phyloP scores from a whole-genome alignment of 192 early-diverging fungal species.

The Borealophlyctis nickersoniae region DNA sequence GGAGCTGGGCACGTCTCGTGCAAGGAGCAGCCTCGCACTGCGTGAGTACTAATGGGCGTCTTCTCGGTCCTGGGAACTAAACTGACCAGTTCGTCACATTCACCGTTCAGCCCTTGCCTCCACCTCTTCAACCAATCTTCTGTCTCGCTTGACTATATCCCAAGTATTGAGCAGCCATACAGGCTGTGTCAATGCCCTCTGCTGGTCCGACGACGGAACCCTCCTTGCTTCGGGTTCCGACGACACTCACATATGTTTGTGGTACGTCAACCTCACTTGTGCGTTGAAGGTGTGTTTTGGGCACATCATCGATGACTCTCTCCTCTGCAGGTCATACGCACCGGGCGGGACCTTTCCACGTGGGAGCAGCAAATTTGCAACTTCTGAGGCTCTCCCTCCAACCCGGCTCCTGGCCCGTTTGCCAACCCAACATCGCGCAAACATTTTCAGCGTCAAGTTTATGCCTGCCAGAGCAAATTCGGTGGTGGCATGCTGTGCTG shows the following conservation, averaged over 20 bases:
- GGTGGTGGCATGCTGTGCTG: conserved; percentile 6
- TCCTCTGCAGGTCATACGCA: neutral
- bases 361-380: neutral
- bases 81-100: no score
- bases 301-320: neutral
- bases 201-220: conserved; percentile 19
- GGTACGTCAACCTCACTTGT: neutral
- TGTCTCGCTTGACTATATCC: conserved; percentile 14
- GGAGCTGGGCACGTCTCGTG: no score
- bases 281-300: neutral
- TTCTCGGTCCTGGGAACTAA: no score
- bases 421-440: conserved; percentile 64
- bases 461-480: neutral
- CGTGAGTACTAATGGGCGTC: no score
- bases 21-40: no score
- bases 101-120: neutral
- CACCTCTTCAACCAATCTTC: neutral
- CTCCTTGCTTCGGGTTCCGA: conserved; percentile 45
- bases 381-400: conserved; percentile 26
- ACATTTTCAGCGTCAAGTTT: conserved; percentile 74
- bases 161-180: conserved; percentile 6
- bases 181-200: conserved; percentile 26
- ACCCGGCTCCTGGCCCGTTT: conserved; percentile 14
- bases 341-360: neutral
- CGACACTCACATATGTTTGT: conserved; percentile 36